A percentile compares a stretch with the other conserved stretches of the same genome.
Evolutionary conservation across 257 asterid species (phyloP).

Genomic region (Lycium ferocissimum): DNA sequence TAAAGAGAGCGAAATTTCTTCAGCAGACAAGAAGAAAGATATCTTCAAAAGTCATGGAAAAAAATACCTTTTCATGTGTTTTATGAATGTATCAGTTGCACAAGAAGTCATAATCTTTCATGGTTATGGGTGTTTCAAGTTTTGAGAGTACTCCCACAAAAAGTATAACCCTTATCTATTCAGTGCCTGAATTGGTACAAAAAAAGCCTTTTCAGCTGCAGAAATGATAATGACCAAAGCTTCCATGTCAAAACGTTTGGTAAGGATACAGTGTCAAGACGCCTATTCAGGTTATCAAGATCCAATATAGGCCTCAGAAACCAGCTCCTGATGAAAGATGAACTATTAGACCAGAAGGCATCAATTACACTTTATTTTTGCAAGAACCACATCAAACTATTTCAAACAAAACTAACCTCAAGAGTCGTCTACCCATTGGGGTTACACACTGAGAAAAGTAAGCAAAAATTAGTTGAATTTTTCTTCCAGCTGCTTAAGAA

Average conservation of each 20-base stretch:
- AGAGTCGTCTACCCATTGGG: slow-evolving; percentile 91
- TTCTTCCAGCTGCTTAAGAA: slow-evolving; percentile 32
- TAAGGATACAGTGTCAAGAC: slow-evolving; percentile 95
- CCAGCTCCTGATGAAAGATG: slow-evolving; percentile 74
- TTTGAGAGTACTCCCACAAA: not conserved
- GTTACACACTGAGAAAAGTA: slow-evolving; percentile 85
- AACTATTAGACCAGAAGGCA: slow-evolving; percentile 42
- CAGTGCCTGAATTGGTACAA: not conserved
- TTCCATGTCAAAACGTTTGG: slow-evolving; percentile 10
- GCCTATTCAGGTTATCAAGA: slow-evolving; percentile 77
- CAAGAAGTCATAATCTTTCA: slow-evolving; percentile 4
- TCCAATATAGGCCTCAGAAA: slow-evolving; percentile 94
- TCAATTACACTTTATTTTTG: slow-evolving; percentile 37
- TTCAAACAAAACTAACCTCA: slow-evolving; percentile 61
- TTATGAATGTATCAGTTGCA: slow-evolving; percentile 25
- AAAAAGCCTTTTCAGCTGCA: not conserved
- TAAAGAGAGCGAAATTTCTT: slow-evolving; percentile 77
- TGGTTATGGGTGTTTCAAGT: slow-evolving; percentile 21
- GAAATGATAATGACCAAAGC: slow-evolving; percentile 11
- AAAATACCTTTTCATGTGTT: not conserved
- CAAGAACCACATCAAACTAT: slow-evolving; percentile 28
- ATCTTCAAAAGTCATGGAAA: slow-evolving; percentile 65
- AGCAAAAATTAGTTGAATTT: slow-evolving; percentile 39
- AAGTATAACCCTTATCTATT: not conserved
- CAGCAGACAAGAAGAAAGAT: slow-evolving; percentile 85